These are phyloP conservation scores for Nicotiana tomentosiformis DNA, from an alignment of 257 asterid genomes.

Conservation along the genomic window DNA sequence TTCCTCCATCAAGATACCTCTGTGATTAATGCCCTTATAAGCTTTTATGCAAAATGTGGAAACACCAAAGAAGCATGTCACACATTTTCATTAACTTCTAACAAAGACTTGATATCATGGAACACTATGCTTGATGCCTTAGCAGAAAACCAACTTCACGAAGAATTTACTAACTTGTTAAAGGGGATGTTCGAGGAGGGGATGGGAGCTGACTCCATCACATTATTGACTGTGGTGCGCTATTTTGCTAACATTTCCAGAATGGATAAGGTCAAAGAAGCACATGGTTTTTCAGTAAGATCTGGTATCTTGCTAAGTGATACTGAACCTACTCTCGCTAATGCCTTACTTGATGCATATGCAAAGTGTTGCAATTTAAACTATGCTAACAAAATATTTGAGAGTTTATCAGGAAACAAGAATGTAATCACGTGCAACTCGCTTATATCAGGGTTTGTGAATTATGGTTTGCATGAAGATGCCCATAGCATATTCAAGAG, in stretches of 20 bases:
- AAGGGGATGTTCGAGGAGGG: constrained; percentile 41
- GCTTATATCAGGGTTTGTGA: constrained; percentile 55
- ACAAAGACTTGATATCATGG: constrained; percentile 73
- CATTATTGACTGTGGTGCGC: constrained; percentile 46
- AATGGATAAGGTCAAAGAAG: constrained; percentile 51
- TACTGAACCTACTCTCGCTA: constrained; percentile 51
- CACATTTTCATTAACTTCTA: constrained; percentile 39
- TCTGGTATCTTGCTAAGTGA: constrained; percentile 27
- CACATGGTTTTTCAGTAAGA: constrained; percentile 62
- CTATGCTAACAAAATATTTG: constrained; percentile 47
- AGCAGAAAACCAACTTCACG: constrained; percentile 37
- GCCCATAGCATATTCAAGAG: constrained; percentile 42
- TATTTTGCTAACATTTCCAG: constrained; percentile 34
- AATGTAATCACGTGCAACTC: constrained; percentile 58
- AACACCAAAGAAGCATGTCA: constrained; percentile 37
- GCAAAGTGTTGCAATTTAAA: constrained; percentile 59
- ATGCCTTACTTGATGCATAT: constrained; percentile 75
- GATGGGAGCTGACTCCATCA: constrained; percentile 58
- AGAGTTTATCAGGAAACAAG: constrained; percentile 39
- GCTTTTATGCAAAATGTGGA: constrained; percentile 60
- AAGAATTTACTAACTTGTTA: constrained; percentile 41
- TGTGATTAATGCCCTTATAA: constrained; percentile 62
- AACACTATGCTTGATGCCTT: constrained; percentile 68
- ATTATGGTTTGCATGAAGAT: constrained; percentile 32
- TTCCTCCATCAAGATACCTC: constrained; percentile 39